Evolutionary conservation across 1,284 basidiomycete species (phyloP), one percentile per base, ranked within the genome.

Genomic region (Cryptococcus maquisensis): DNA sequence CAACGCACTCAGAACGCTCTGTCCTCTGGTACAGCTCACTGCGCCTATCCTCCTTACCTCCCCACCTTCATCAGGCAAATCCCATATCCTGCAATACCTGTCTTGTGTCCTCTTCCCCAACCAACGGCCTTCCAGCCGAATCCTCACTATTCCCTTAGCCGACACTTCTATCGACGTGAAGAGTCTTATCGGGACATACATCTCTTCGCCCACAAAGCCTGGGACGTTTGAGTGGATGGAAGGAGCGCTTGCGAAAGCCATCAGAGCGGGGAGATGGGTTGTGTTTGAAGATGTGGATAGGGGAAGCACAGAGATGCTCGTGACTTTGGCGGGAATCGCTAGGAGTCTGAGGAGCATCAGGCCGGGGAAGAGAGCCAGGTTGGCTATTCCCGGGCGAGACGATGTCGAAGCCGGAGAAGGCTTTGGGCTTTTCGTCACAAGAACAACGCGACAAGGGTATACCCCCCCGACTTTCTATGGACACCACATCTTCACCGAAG

Each of bases 161-260:
- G 94, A 96, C 65, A 93, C 91, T 0, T 96, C 90, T 2, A 82
- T 99, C 51, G 96, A 99, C 69, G 87, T 95, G 36, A 90, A 96
- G 47, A 87, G 92, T 1, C 82, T 99, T 1, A 82, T 99, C 35
- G 96, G 96, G 6, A 95, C 92, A 2, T 96, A 98, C 59, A 80
- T 92, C 3, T 96, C 95, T 1, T 97, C 94, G 0, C 81, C 88
- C 0, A 86, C 83, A 1, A 83, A 84, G 39, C 87, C 91, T 0
- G 96, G 96, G 10, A 86, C 86, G 0, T 99, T 98, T 65, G 90
- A 95, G 67, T 98, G 94, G 88, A 89, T 89, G 71, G 94, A 98
- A 64, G 96, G 96, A 12, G 88, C 94, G 0, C 80, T 99, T 44
- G 86, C 95, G 6, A 87, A 89, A 45, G 89, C 95, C 0, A 87